Evolutionary conservation across 441 rosid genomes (phyloP), one percentile per base, ranked within the genome.

Genomic region (Erodium texanum): DNA sequence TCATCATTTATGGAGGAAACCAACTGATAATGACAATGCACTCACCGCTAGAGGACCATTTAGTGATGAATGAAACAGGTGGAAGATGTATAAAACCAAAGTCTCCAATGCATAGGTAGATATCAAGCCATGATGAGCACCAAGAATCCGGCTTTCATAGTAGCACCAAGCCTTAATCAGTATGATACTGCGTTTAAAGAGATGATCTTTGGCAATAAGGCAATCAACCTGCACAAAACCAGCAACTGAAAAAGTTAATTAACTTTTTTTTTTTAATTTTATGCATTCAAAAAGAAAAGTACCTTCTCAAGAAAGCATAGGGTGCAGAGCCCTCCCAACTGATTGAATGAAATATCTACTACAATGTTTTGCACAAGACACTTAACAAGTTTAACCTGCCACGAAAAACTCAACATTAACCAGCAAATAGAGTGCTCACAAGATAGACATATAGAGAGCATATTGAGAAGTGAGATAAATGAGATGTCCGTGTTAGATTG

Each of bases 81-180:
- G 78, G 77, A 79, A 76, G 66, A 79, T 68, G 64, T 69, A 72
- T 20, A 76, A 61, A 63, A 76, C 76, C 48, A 79, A 52, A n/a
- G 78, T 76, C 67, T 79, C 80, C 73, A 76, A 69, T 6, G 78
- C 82, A 74, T 76, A 79, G 18, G 82, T 70, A n/a, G 78, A 79
- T 62, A 79, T 70, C 68, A 79, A 71, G 48, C 78, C 82, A 76
- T 74, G 80, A 70, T 74, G 82, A 64, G 82, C 74, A 43, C 80
- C 80, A 22, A 79, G 78, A 15, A 70, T 79, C 22, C 78, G 78
- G 58, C 80, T 79, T 65, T 79, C 80, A 12, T 79, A 76, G 63
- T 76, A 79, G 62, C 82, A 76, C 82, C 80, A 79, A 66, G 80
- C 76, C 73, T 79, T 79, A 32, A 76, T 74, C 67, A 74, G 69